Evolutionary conservation across 768 basidiomycete genomes (phyloP), one percentile per base, ranked within the genome.

Genomic region (Kwoniella bestiolae): DNA sequence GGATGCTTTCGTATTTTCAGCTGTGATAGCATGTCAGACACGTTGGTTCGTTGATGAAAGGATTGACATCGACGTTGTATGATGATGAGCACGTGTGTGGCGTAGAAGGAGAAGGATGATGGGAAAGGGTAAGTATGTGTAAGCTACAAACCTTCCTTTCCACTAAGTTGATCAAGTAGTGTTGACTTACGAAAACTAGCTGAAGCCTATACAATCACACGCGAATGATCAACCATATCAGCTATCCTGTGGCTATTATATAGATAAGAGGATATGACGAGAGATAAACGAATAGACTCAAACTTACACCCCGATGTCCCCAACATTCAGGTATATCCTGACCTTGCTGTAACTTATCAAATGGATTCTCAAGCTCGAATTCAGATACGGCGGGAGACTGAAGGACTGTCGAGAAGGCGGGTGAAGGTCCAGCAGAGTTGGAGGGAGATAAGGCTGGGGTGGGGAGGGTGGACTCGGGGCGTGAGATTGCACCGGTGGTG

Each of bases 1-100:
- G 83, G 91, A 92, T 35, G 91, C 91, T 68, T 94, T 86, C 53
- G 94, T 95, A 84, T 98, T 98, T 83, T 98, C 95, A 46, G 79
- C 79, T 80, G 55, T 41, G 3, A 32, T n/a, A 5, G 16, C 31
- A 35, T 53, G 64, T 5, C 23, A 12, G 49, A 28, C 21, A 41
- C n/a, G n/a, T n/a, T n/a, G n/a, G n/a, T n/a, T n/a, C n/a, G n/a
- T n/a, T n/a, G n/a, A n/a, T n/a, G n/a, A n/a, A n/a, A n/a, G n/a
- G n/a, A n/a, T n/a, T n/a, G n/a, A n/a, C n/a, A n/a, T n/a, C n/a
- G n/a, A n/a, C n/a, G 38, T 8, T 51, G 25, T 32, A 23, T 16
- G 32, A 44, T 5, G 38, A 18, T n/a, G 29, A 23, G 18, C 41
- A 50, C 25, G 21, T 56, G 49, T 38, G 28, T 55, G 28, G 23